Evolutionary conservation across 2,329 filamentous ascomycete genomes (phyloP), one percentile per base, ranked within the genome.

Genomic region (Colletotrichum trifolii): DNA sequence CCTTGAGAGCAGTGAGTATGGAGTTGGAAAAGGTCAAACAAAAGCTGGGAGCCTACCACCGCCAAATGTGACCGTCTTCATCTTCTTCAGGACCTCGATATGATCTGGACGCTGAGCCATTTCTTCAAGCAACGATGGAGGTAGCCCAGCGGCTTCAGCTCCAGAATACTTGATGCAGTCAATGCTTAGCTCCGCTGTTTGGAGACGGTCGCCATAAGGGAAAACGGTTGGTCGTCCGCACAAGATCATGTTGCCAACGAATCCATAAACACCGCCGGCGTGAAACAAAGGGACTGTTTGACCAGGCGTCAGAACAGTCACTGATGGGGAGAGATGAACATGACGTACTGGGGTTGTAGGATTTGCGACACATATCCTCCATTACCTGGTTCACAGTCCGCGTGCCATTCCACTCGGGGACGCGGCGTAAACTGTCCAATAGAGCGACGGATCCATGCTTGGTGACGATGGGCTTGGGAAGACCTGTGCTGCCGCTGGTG

Each of bases 401-500:
- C 56, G 2, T 70, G 3, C 45, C 58, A 12, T 62, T 62, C 58
- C 62, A 65, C 0, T 45, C 52, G 4, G 62, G 58, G 4, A 62
- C 3, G 9, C 17, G 33, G 33, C 40, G 39, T 10, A 46, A 36
- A 39, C 34, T 66, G 54, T 83, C 79, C 2, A 56, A 59, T 17
- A 77, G 68, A 1, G 77, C 72, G 10, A 79, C 17, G 68, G 78
- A 73, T 7, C 82, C 81, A 4, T 82, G 75, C 4, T 70, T 70
- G 35, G 73, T 67, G 3, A 80, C 66, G 25, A 84, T 75, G 0
- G 81, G 81, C 68, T 82, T 83, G 0, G 82, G 82, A 2, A 82
- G 72, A 0, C 81, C 81, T 0, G 81, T 83, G 46, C 77, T 81
- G 7, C 82, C 82, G 47, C 79, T 82, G 1, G 81, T 83, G 67